A percentile compares a stretch with the other conserved stretches of the same genome.
phyloP scores from a whole-genome alignment of 139 green algal species.

The Diplosphaera chodatii region DNA sequence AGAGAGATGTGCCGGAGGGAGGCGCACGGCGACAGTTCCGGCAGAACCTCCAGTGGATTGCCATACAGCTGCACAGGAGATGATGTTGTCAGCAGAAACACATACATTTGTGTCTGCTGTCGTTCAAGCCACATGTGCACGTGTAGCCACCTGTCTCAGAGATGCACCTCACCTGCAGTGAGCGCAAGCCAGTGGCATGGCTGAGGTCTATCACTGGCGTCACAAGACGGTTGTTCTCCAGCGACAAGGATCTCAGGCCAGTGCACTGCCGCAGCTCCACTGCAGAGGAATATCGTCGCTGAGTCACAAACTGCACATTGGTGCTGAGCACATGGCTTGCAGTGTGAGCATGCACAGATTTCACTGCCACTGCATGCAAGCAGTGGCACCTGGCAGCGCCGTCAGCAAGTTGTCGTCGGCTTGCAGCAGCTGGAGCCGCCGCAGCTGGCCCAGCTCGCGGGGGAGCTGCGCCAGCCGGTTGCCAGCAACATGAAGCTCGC shows the following conservation, averaged over 20 bases:
- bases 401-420: slow-evolving; percentile 78
- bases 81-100: no score
- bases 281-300: no score
- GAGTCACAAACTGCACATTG: no score
- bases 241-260: slow-evolving; percentile 67
- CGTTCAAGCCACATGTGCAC: no score
- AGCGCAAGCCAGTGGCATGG: slow-evolving; percentile 24
- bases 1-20: slow-evolving; percentile 65
- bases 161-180: slow-evolving; percentile 35
- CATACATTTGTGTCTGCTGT: no score
- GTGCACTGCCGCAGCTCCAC: slow-evolving; percentile 64
- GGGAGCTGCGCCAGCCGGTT: slow-evolving; percentile 72
- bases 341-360: no score
- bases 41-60: slow-evolving; percentile 93
- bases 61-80: slow-evolving; percentile 58
- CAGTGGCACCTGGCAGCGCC: slow-evolving; percentile 70
- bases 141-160: no score
- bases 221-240: slow-evolving; percentile 81
- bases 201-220: slow-evolving; percentile 67
- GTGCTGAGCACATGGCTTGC: no score
- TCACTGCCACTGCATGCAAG: no score
- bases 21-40: slow-evolving; percentile 73
- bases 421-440: slow-evolving; percentile 53
- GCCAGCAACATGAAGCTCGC: slow-evolving; percentile 30
- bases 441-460: slow-evolving; percentile 49